Base-by-base conservation (phyloP, 345 rosid genomes). In the Syzygium jambos region DNA sequence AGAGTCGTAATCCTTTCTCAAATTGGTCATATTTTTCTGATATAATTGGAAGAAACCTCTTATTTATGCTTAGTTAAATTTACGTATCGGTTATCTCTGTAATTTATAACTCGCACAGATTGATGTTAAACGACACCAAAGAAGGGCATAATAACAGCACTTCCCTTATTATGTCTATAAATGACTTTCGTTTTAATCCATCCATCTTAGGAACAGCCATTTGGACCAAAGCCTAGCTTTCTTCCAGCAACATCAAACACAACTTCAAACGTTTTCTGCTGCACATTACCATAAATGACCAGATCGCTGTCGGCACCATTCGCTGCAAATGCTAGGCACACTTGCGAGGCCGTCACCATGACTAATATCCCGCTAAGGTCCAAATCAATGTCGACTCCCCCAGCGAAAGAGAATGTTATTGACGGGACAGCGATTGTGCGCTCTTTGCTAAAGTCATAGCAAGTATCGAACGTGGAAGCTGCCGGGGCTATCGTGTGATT, bases 261-360 rank as follows among this genome's bases (percentile, higher is more conserved):
- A 13, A 90, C 90, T 52, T 90, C 88, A 13, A 85, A 61, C 23
- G 87, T 84, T 30, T 49, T 54, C 89, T 88, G 90, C 89, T 90
- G 92, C 85, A 51, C 52, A 22, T 87, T 90, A 12, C 92, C 89
- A 19, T 80, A 87, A 10, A 90, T 88, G 51, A 43, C 21, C 21
- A 87, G 5, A 56, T 85, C 53, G 3, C 41, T 6, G 15, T 87
- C 86, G 34, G 73, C 84, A 4, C 1, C 43, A 41, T 88, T 85
- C 3, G 87, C 22, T 1, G 86, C 61, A 51, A 90, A 90, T 4
- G 89, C 91, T 13, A 90, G 77, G 85, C 93, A 91, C 6, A 77
- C 52, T 54, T 82, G 52, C 16, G 68, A 23, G 9, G 15, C 23
- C 0, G 1, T 29, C 1, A 0, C 7, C 5, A 4, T 11, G 41